Evolutionary conservation across 75 land plant species (phyloP).

Genomic region (Pseudotsuga menziesii): DNA sequence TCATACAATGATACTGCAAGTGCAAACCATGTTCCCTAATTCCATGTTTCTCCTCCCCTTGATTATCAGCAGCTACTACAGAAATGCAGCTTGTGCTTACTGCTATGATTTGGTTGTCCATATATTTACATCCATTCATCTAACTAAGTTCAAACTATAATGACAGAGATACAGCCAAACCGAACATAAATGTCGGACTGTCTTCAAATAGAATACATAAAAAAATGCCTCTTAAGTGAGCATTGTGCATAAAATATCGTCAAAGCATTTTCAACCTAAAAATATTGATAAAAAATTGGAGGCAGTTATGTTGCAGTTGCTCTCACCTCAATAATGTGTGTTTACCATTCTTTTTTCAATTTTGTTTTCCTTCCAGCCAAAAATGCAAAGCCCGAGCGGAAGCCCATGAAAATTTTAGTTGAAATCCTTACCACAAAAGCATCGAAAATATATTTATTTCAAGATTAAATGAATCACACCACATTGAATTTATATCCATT

Average conservation of each 20-base stretch:
- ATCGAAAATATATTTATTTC: slow-evolving; percentile 20
- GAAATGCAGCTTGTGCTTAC: background rate
- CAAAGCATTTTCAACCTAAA: background rate
- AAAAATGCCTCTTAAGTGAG: background rate
- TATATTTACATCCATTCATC: background rate
- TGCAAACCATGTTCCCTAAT: background rate
- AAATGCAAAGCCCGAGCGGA: background rate
- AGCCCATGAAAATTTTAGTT: background rate
- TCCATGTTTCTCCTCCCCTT: slow-evolving; percentile 3
- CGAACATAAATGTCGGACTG: background rate
- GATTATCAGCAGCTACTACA: background rate
- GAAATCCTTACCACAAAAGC: slow-evolving; percentile 14
- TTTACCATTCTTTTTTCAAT: background rate
- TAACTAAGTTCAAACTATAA: background rate
- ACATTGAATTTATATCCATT: slow-evolving; percentile 14
- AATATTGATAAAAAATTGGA: too few species aligned
- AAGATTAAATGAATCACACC: slow-evolving; percentile 7
- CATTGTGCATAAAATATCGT: background rate
- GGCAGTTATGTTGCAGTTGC: background rate
- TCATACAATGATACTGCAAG: background rate
- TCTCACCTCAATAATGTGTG: background rate
- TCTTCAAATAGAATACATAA: background rate
- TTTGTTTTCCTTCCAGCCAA: background rate
- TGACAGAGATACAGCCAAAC: background rate
- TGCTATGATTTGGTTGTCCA: background rate